Evolutionary conservation across 345 rosid genomes (phyloP), one percentile per base, ranked within the genome.

Genomic region (Ricinus communis): DNA sequence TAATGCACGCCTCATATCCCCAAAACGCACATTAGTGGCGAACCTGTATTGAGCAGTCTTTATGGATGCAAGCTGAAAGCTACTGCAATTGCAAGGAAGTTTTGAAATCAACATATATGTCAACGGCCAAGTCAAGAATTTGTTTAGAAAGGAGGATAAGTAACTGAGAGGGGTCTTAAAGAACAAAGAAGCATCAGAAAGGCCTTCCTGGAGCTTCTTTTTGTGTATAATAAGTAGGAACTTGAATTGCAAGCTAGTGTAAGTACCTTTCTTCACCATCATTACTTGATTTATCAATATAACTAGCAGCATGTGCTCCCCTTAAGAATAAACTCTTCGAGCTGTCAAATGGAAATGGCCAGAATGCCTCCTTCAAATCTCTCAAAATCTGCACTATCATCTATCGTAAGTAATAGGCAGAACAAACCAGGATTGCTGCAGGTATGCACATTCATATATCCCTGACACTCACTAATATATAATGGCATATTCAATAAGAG

Each of bases 1-100:
- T 62, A 88, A 76, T 72, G 90, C 89, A 76, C 83, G 85, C 55
- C 87, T 86, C 87, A 85, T 83, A 71, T 86, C 87, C 46, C 87
- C 89, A 65, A 82, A 81, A 38, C 65, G 79, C 24, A 81, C 83
- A 27, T 71, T 74, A 22, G 85, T 86, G 25, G 82, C 86, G 61
- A 83, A 69, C 83, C 87, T 83, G 68, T 79, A 78, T 38, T 78
- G 84, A 76, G 87, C 82, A 61, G 86, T 81, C 77, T 85, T 85
- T 36, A 90, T 82, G 52, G 93, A 82, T 63, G 89, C 87, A 79
- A 85, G 84, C 80, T 78, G 83, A 66, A 76, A 78, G 47, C 80
- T 85, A 75, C 93, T 86, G 71, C 63, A 72, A 56, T 8, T 62
- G 38, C 15, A 60, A 22, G 36, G 59, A 69, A 52, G 8, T 49